phyloP scores from a whole-genome alignment of 306 rosid genomes.

The Quercus engelmannii region DNA sequence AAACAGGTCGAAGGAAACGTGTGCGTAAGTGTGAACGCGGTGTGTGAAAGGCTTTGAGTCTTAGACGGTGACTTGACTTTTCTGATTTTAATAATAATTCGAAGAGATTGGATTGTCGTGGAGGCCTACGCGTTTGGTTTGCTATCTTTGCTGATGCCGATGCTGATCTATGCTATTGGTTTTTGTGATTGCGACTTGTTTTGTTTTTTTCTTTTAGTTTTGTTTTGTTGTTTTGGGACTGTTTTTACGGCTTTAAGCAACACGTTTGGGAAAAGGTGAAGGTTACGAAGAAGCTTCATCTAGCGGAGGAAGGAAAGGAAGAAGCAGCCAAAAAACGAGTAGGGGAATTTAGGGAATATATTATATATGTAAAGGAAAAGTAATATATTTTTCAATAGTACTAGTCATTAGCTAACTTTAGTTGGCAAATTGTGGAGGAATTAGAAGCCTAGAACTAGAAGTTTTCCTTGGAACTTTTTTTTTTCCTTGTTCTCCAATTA shows the following conservation, averaged over 20 bases:
- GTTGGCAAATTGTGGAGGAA: too few species aligned
- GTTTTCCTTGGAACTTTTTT: too few species aligned
- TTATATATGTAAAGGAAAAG: too few species aligned
- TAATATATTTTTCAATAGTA: too few species aligned
- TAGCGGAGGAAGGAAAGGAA: not conserved
- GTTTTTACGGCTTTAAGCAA: not conserved
- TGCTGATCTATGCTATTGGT: not conserved
- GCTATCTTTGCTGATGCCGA: not conserved
- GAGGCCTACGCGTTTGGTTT: slow-evolving; percentile 36
- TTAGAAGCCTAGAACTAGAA: too few species aligned
- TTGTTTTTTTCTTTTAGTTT: too few species aligned
- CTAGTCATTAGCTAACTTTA: too few species aligned
- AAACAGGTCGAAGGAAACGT: slow-evolving; percentile 35
- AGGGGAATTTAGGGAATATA: not conserved
- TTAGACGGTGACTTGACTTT: slow-evolving; percentile 52
- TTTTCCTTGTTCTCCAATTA: too few species aligned
- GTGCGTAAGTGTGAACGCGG: slow-evolving; percentile 61
- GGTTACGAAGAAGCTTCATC: slow-evolving; percentile 15
- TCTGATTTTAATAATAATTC: not conserved
- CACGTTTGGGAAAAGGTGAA: slow-evolving; percentile 14
- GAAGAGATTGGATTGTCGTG: not conserved
- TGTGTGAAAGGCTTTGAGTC: slow-evolving; percentile 24
- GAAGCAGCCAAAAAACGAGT: not conserved
- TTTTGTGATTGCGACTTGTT: not conserved
- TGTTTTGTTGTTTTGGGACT: not conserved